Evolutionary conservation across 1,139 yeast genomes (phyloP).

Genomic region (Martiniozyma asiatica): DNA sequence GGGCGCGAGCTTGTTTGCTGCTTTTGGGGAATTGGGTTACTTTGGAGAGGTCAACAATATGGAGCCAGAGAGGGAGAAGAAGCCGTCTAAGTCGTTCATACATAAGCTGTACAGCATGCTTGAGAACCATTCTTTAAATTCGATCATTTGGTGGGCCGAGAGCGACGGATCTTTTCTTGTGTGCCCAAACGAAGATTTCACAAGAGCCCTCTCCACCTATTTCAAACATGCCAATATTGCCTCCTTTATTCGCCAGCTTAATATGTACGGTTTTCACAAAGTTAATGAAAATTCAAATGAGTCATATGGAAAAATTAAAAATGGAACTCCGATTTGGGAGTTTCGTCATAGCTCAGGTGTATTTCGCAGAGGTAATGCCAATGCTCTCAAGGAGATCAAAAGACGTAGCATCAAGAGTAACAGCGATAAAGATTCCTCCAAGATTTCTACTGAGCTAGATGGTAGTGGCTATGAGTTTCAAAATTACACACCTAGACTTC

Average conservation of each 20-base stretch:
- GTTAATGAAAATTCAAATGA: slow-evolving; percentile 31
- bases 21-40: too few relatives aligned
- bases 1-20: too few relatives aligned
- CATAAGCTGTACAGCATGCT: slow-evolving; percentile 10
- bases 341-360: slow-evolving; percentile 75
- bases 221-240: slow-evolving; percentile 73
- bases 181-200: slow-evolving; percentile 54
- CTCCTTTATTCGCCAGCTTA: slow-evolving; percentile 58
- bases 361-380: slow-evolving; percentile 67
- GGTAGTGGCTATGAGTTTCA: slow-evolving; percentile 4
- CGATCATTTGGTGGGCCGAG: too few relatives aligned
- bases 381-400: slow-evolving; percentile 22
- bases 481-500: slow-evolving; percentile 5
- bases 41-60: too few relatives aligned
- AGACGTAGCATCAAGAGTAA: slow-evolving; percentile 2
- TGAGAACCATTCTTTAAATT: slow-evolving; percentile 19
- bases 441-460: neutral
- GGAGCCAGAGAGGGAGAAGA: too few relatives aligned
- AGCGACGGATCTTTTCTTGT: slow-evolving; percentile 47
- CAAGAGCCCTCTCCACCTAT: slow-evolving; percentile 50
- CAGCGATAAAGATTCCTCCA: slow-evolving; percentile 5
- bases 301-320: too few relatives aligned
- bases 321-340: slow-evolving; percentile 46
- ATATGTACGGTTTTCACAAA: slow-evolving; percentile 73
- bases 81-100: too few relatives aligned